A percentile compares a stretch with the other conserved stretches of the same genome.
Conservation (phyloP, 352 stramenopile species). For the Phytopythium delawarense region DNA sequence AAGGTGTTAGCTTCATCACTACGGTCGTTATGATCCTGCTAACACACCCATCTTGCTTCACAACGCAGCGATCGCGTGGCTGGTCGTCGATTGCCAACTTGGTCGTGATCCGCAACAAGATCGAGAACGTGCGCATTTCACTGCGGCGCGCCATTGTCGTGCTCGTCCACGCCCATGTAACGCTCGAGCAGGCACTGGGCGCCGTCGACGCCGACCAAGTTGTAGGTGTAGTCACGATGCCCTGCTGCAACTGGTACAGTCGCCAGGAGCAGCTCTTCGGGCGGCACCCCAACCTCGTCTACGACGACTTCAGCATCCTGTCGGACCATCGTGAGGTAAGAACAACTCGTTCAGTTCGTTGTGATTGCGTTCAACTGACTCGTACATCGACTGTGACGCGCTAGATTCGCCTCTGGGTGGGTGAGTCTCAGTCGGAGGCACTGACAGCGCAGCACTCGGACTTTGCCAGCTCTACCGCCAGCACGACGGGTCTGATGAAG, state of each 20-base stretch:
- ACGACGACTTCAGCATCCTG: constrained; percentile 81
- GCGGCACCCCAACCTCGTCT: constrained; percentile 59
- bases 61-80: constrained; percentile 28
- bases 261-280: constrained; percentile 55
- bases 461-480: neutral
- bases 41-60: neutral
- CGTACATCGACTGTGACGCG: constrained; percentile 6
- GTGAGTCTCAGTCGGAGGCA: neutral
- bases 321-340: constrained; percentile 71
- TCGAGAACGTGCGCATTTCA: constrained; percentile 72
- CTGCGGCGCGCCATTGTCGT: constrained; percentile 58
- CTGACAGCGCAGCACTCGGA: neutral
- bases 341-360: neutral
- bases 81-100: constrained; percentile 64
- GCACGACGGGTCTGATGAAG: constrained; percentile 30
- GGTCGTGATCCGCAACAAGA: constrained; percentile 78
- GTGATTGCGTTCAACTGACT: constrained; percentile 6
- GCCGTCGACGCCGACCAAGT: constrained; percentile 57
- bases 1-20: neutral
- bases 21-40: constrained; percentile 6
- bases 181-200: constrained; percentile 60
- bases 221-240: constrained; percentile 64
- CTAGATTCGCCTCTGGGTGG: constrained; percentile 37
- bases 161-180: constrained; percentile 79
- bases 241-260: constrained; percentile 84